Conservation (phyloP, 2,329 filamentous ascomycete genomes). For the Coleophoma cylindrospora region DNA sequence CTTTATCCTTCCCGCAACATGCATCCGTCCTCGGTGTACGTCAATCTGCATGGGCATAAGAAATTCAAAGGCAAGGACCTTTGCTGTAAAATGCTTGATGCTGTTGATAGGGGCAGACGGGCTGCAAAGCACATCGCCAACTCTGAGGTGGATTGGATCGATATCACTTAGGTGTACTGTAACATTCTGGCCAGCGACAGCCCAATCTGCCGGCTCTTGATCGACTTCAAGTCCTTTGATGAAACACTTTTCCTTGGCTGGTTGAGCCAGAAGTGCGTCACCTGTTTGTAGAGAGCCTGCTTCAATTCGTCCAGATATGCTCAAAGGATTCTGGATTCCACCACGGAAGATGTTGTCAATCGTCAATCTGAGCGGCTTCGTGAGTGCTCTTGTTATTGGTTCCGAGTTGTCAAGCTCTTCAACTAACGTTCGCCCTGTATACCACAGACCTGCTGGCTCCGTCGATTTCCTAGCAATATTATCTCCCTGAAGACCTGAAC, state of each 20-base stretch:
- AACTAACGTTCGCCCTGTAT: constrained; percentile 71
- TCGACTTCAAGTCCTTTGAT: constrained; percentile 81
- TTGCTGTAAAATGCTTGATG: constrained; percentile 70
- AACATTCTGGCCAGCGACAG: constrained; percentile 85
- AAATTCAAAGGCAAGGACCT: constrained; percentile 85
- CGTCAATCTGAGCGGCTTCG: constrained; percentile 78
- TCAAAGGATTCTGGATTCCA: constrained; percentile 74
- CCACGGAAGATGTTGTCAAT: constrained; percentile 83
- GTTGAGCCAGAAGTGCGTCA: constrained; percentile 74
- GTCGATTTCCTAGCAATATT: constrained; percentile 66
- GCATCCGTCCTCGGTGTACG: constrained; percentile 78
- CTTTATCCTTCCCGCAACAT: constrained; percentile 70
- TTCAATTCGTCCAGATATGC: constrained; percentile 81
- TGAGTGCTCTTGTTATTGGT: constrained; percentile 63
- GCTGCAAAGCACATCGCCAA: constrained; percentile 83
- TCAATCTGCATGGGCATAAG: constrained; percentile 86
- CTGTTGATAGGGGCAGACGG: constrained; percentile 62
- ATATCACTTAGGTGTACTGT: constrained; percentile 81
- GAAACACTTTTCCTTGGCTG: constrained; percentile 73
- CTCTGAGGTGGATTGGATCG: constrained; percentile 74
- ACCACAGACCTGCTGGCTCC: constrained; percentile 65
- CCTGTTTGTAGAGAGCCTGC: constrained; percentile 79
- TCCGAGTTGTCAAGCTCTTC: constrained; percentile 82
- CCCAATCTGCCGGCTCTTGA: constrained; percentile 73
- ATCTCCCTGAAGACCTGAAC: constrained; percentile 83